These are phyloP conservation scores for Candida albicans DNA, from an alignment of 1,139 yeast genomes.

Conservation along the genomic window DNA sequence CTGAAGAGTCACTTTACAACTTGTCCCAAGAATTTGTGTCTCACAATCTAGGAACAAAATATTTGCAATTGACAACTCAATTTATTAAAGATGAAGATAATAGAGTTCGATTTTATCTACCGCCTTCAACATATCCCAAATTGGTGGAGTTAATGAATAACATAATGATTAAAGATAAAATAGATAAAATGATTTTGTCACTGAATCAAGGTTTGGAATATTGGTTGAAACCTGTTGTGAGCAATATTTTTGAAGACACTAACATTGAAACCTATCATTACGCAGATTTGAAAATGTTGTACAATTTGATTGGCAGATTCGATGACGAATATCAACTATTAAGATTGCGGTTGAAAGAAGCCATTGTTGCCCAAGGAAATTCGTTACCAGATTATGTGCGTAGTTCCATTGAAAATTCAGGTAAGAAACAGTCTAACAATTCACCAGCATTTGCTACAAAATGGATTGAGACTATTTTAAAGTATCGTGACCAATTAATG, in stretches of 20 bases:
- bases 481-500: constrained; percentile 54
- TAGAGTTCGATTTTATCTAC: constrained; percentile 55
- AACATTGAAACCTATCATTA: constrained; percentile 17
- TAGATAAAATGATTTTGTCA: constrained; percentile 48
- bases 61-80: constrained; percentile 52
- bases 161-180: constrained; percentile 59
- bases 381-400: constrained; percentile 30
- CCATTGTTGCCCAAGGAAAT: constrained; percentile 44
- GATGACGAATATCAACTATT: constrained; percentile 54
- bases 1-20: constrained; percentile 55
- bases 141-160: constrained; percentile 57
- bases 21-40: constrained; percentile 46
- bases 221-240: constrained; percentile 48
- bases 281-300: constrained; percentile 41
- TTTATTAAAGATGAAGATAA: constrained; percentile 60
- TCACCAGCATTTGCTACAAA: constrained; percentile 57
- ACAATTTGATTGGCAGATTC: constrained; percentile 53
- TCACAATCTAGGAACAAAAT: constrained; percentile 47
- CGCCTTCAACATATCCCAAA: constrained; percentile 54
- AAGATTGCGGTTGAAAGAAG: constrained; percentile 47
- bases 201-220: constrained; percentile 55
- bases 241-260: constrained; percentile 20
- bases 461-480: constrained; percentile 68
- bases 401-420: constrained; percentile 17
- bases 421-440: constrained; percentile 12